Percentiles rank a stretch among this genome's conserved stretches.
These are phyloP conservation scores for Fusarium sp. DNA, from an alignment of 2,329 filamentous ascomycete genomes.

Conservation along the genomic window DNA sequence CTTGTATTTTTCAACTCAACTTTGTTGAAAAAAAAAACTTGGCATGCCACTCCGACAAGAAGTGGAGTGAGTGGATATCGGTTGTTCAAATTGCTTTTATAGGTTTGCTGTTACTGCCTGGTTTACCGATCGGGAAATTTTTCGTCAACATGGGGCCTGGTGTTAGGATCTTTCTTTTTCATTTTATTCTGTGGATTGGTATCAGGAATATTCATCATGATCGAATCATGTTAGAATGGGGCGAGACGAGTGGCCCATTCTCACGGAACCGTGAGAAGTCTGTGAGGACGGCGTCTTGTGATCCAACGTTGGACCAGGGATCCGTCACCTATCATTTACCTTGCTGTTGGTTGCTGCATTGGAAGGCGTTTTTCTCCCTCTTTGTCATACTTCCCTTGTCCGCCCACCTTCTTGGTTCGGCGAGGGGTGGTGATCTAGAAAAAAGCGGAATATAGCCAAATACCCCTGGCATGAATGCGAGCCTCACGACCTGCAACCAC, in stretches of 20 bases:
- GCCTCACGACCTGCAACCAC: constrained; percentile 14
- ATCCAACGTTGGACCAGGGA: background rate
- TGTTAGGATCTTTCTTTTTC: constrained; percentile 44
- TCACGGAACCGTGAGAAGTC: constrained; percentile 6
- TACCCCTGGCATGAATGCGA: constrained; percentile 35
- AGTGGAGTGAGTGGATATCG: constrained; percentile 3
- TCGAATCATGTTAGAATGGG: constrained; percentile 30
- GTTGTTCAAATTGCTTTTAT: constrained; percentile 17
- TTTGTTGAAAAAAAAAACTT: too few relatives aligned
- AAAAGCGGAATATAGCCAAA: constrained; percentile 29
- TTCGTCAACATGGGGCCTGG: constrained; percentile 44
- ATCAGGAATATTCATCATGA: constrained; percentile 38
- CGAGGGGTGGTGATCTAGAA: constrained; percentile 25
- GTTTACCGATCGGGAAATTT: constrained; percentile 31
- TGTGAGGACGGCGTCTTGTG: background rate
- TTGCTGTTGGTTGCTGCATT: constrained; percentile 29
- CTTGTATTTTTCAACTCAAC: constrained; percentile 23
- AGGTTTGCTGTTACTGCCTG: constrained; percentile 28
- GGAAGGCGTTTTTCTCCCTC: constrained; percentile 22
- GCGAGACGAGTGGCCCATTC: constrained; percentile 13
- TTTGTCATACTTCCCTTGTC: constrained; percentile 1
- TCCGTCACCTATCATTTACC: constrained; percentile 17
- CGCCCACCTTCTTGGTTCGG: constrained; percentile 9
- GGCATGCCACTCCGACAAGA: background rate
- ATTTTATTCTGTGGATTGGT: constrained; percentile 34